Percentiles rank a stretch among this genome's conserved stretches.
Evolutionary conservation across 2,329 filamentous ascomycete species (phyloP).

Genomic region (Penicillium sp.): DNA sequence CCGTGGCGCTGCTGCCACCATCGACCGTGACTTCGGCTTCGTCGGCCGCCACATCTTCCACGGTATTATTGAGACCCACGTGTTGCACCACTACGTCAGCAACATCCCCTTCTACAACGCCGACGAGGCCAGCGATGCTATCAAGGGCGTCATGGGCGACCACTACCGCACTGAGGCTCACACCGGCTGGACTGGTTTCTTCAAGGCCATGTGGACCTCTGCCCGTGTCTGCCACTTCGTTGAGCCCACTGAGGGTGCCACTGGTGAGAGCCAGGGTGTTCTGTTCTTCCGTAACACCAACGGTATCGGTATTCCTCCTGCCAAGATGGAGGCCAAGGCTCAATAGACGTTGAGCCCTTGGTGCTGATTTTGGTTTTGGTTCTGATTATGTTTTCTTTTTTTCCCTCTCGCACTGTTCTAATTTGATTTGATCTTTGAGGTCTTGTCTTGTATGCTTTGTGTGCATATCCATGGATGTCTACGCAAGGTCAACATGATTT

Average conservation of each 20-base stretch:
- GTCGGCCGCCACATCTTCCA: slow-evolving; percentile 87
- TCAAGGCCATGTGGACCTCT: slow-evolving; percentile 76
- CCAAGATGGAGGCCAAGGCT: slow-evolving; percentile 37
- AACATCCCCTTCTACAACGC: slow-evolving; percentile 96
- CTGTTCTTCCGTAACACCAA: slow-evolving; percentile 96
- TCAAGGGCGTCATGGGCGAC: slow-evolving; percentile 89
- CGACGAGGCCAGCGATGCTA: slow-evolving; percentile 89
- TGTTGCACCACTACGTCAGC: slow-evolving; percentile 95
- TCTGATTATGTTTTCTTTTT: background rate
- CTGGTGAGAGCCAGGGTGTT: slow-evolving; percentile 78
- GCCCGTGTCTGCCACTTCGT: slow-evolving; percentile 95
- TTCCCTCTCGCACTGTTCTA: background rate
- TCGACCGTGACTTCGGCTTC: slow-evolving; percentile 96
- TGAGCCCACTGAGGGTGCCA: slow-evolving; percentile 79
- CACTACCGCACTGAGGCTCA: slow-evolving; percentile 86
- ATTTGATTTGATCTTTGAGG: background rate
- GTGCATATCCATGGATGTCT: background rate
- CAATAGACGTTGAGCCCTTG: background rate
- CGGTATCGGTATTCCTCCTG: slow-evolving; percentile 66
- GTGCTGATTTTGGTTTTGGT: background rate
- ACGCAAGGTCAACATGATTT: background rate
- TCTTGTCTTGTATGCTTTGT: slow-evolving; percentile 2
- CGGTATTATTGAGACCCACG: slow-evolving; percentile 96
- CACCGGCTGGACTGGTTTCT: slow-evolving; percentile 77
- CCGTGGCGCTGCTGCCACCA: slow-evolving; percentile 89